Evolutionary conservation across 2,329 filamentous ascomycete species (phyloP).

Genomic region (Alternaria infectoria): DNA sequence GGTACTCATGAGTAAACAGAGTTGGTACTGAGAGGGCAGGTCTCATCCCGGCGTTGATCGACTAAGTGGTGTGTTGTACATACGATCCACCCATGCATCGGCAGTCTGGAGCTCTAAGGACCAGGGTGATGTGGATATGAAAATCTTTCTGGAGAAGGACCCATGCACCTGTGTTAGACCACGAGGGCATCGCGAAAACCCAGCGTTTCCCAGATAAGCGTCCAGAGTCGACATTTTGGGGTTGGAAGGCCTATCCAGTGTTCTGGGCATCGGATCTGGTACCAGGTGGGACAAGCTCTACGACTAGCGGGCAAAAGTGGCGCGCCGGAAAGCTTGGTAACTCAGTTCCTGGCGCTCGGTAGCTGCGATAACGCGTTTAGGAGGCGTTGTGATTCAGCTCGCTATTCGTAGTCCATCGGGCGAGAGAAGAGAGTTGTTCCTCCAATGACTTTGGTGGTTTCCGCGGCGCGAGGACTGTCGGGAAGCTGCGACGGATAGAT

Average conservation of each 20-base stretch:
- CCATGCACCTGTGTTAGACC: not conserved
- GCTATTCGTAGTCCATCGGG: not conserved
- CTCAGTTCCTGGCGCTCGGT: not conserved
- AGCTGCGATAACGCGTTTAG: not conserved
- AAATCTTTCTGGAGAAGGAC: not conserved
- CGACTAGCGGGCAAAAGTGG: not conserved
- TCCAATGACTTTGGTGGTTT: not conserved
- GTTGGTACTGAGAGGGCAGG: not conserved
- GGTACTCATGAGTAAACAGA: not conserved
- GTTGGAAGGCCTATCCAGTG: not conserved
- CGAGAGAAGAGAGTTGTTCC: not conserved
- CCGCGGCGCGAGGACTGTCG: not conserved
- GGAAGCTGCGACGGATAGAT: not conserved
- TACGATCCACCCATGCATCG: not conserved
- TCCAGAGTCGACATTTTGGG: not conserved
- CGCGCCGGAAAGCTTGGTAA: constrained; percentile 6
- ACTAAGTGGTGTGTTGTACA: not conserved
- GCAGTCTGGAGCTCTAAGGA: not conserved
- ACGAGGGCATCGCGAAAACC: not conserved
- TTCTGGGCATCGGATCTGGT: constrained; percentile 6
- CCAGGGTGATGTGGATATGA: not conserved
- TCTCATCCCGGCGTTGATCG: not conserved
- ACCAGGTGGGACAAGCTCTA: constrained; percentile 5
- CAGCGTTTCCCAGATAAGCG: not conserved
- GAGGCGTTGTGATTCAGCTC: not conserved